Percentiles rank a stretch among this genome's conserved stretches.
These are phyloP conservation scores for Vitis hybrid DNA, from an alignment of 177 flowering plant species.

Conservation along the genomic window DNA sequence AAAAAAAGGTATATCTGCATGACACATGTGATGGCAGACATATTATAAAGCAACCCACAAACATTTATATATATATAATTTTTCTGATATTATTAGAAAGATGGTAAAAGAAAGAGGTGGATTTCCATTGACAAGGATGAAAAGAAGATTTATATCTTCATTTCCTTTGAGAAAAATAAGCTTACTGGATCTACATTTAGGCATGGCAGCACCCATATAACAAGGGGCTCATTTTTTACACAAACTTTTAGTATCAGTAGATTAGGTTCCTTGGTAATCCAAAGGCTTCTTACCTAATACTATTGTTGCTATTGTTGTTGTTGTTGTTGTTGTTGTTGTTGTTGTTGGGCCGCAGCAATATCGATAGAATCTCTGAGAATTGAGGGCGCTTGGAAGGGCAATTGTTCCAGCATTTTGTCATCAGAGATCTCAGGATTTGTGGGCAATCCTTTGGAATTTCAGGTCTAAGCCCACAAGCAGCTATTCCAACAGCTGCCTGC, in stretches of 20 bases:
- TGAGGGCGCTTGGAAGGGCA: conserved; percentile 81
- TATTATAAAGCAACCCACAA: not conserved
- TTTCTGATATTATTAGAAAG: not conserved
- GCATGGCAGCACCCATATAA: conserved; percentile 6
- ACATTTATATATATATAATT: too few species aligned
- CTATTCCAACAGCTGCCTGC: conserved; percentile 97
- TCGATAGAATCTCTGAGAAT: conserved; percentile 66
- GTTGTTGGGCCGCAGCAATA: conserved; percentile 38
- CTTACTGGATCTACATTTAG: conserved; percentile 12
- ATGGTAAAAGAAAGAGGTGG: not conserved
- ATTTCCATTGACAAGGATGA: not conserved
- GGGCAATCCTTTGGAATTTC: conserved; percentile 93
- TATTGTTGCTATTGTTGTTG: conserved; percentile 25
- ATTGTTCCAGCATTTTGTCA: conserved; percentile 90
- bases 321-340: conserved; percentile 20
- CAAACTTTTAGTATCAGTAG: conserved; percentile 3
- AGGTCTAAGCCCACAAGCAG: conserved; percentile 94
- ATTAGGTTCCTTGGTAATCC: conserved; percentile 4
- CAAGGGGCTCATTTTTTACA: not conserved
- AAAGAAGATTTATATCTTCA: conserved; percentile 14
- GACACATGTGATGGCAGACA: not conserved
- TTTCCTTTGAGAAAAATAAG: conserved; percentile 3
- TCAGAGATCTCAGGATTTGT: conserved; percentile 54
- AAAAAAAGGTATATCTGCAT: not conserved
- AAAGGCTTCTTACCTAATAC: conserved; percentile 25